Conservation (phyloP, 2,329 filamentous ascomycete species). For the Calonectria hongkongensis region DNA sequence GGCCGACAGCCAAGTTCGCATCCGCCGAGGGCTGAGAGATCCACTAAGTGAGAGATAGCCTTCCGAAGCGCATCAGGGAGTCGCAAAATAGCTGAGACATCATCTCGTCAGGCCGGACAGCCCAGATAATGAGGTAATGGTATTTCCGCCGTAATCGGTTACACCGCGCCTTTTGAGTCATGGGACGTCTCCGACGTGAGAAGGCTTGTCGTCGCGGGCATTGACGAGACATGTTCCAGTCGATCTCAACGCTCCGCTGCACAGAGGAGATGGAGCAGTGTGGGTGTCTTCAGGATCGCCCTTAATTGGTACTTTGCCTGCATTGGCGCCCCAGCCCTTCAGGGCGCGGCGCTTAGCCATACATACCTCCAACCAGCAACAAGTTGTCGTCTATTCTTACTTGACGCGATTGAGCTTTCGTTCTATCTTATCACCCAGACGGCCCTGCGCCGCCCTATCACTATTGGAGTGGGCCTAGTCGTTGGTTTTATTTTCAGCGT, state of each 20-base stretch:
- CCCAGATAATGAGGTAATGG: neutral
- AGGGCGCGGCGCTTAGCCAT: slow-evolving; percentile 36
- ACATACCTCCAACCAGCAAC: slow-evolving; percentile 7
- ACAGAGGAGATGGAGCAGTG: neutral
- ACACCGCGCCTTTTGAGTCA: slow-evolving; percentile 27
- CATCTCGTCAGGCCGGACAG: neutral
- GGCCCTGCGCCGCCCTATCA: neutral
- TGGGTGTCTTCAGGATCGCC: neutral
- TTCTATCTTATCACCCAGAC: too few species aligned
- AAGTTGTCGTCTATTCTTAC: neutral
- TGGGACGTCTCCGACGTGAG: neutral
- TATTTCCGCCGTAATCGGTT: slow-evolving; percentile 2
- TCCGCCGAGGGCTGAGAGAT: slow-evolving; percentile 20
- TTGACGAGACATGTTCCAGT: slow-evolving; percentile 29
- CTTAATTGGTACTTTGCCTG: slow-evolving; percentile 30
- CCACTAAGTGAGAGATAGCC: slow-evolving; percentile 25
- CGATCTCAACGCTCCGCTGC: slow-evolving; percentile 12
- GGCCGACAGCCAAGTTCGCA: slow-evolving; percentile 36
- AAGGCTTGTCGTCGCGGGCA: slow-evolving; percentile 7
- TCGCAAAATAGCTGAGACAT: slow-evolving; percentile 1
- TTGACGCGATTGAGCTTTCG: slow-evolving; percentile 2
- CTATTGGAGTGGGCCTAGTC: neutral
- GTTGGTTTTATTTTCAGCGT: neutral
- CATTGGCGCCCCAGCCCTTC: slow-evolving; percentile 32
- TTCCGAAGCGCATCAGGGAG: slow-evolving; percentile 4